Base-by-base conservation (phyloP, 179 eudicot species). In the Drosera spatulata region DNA sequence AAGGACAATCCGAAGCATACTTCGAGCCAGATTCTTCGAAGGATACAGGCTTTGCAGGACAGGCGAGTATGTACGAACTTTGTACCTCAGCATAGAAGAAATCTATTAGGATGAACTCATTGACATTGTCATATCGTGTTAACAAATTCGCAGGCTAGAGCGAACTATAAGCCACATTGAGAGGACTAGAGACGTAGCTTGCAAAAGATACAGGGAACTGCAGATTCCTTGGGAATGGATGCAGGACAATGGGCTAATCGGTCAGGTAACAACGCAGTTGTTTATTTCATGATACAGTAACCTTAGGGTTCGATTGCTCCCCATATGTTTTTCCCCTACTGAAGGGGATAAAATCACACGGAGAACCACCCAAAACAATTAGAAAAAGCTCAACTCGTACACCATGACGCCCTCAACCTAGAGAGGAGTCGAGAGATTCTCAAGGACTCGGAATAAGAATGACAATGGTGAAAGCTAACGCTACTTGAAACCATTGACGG, bases 191-290 rank as follows among this genome's bases (percentile, higher is more conserved):
- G 95, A 86, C 39, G 82, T 77, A 7, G 63, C 81, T 47, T 64
- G 81, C 67, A 86, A 75, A 65, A 65, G 71, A 71, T 86, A 84
- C 77, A 78, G 55, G 74, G 90, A 80, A 10, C 58, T 86, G 40
- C 77, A 75, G 51, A 82, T 86, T 39, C 95, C 95, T 40, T 84
- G 80, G 72, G 80, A 78, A 63, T 86, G 95, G 95, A 76, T 86
- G 84, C 64, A 77, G 56, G 84, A 84, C 68, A 68, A 69, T 10
- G 87, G 87, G 6, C 52, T 79, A 22, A 50, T 81, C 67, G 90
- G 95, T 46, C 79, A 79, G 95, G 95, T 86, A 79, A 58, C 71
- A 59, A 58, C 10, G 49, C 51, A 37, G 5, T 2, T 50, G 4
- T 37, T 39, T 44, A 11, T 39, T 59, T 49, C 49, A 22, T 10